Evolutionary conservation across 2,329 filamentous ascomycete species (phyloP).

Genomic region (Phialemonium atrogriseum): DNA sequence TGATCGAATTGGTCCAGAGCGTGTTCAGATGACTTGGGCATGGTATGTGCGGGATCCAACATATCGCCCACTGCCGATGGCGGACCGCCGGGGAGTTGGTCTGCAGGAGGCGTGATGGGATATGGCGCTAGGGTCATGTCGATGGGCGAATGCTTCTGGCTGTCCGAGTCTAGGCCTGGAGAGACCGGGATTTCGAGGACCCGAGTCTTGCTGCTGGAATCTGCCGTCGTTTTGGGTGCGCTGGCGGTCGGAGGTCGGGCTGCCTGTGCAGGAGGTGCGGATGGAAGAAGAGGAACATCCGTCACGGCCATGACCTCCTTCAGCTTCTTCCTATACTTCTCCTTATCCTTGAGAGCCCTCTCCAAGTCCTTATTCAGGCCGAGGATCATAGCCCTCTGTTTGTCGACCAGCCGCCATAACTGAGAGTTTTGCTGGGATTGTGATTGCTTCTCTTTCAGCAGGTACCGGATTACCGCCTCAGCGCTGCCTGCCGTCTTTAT

Average conservation of each 20-base stretch:
- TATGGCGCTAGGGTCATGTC: conserved; percentile 53
- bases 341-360: conserved; percentile 84
- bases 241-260: no score
- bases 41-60: conserved; percentile 46
- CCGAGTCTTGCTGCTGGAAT: conserved; percentile 20
- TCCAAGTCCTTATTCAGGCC: conserved; percentile 94
- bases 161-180: conserved; percentile 41
- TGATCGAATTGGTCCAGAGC: conserved; percentile 48
- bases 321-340: conserved; percentile 82
- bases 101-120: conserved; percentile 55
- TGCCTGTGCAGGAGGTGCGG: conserved; percentile 8
- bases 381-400: conserved; percentile 88
- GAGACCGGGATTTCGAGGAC: conserved; percentile 34
- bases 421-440: conserved; percentile 85
- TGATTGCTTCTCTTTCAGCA: conserved; percentile 86
- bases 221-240: conserved; percentile 7
- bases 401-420: conserved; percentile 91
- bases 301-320: conserved; percentile 58
- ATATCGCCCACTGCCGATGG: conserved; percentile 40
- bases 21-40: conserved; percentile 55
- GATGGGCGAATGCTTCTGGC: conserved; percentile 48
- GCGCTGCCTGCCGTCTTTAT: conserved; percentile 80
- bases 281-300: conserved; percentile 18
- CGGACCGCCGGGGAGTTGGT: conserved; percentile 29
- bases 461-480: conserved; percentile 79